Base-by-base conservation (phyloP, 495 filamentous ascomycete species). In the Penicillium longicatenatum region DNA sequence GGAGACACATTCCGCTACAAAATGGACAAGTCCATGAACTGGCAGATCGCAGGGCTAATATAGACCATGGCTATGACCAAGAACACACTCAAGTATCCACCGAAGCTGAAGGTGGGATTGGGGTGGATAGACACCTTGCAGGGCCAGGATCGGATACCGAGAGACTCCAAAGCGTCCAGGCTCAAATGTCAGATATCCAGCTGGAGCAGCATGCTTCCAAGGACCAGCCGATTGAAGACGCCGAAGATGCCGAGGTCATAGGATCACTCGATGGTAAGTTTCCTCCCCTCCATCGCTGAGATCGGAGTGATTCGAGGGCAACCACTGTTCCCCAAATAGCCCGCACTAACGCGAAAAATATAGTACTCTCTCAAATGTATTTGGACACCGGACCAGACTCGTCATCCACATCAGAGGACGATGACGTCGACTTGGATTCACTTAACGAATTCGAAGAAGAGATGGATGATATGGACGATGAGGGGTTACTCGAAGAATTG, bases 1-100 rank as follows among this genome's bases (percentile, higher is more conserved):
- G 49, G 48, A 54, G 21, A 58, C 24, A 39, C 41, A 41, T 43
- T 29, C 54, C 37, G 37, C 62, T 46, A 26, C 46, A 43, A 20
- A 61, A 61, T 21, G 63, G 67, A 35, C 82, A 89, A 11, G 77
- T 84, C 33, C 86, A 80, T 0, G 75, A 85, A 4, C 46, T 90
- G 20, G 82, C 82, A 3, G 92, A 96, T 64, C 94, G 95, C 61
- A 87, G 92, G 52, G 84, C 82, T 55, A 92, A 95, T 65, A 84
- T 92, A 17, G 68, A 74, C 29, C 58, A 62, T 6, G 65, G 74
- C 9, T 69, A 75, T 33, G 63, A 66, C 20, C 66, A 75, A 26
- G 65, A 68, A 21, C 16, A 54, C 29, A 41, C 31, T n/a, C 54
- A 54, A 22, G 26, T 54, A 24, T 45, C 57, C 11, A 9, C 43